These are phyloP conservation scores for Amanita pseudoporphyria DNA, from an alignment of 768 basidiomycete species.

Conservation along the genomic window DNA sequence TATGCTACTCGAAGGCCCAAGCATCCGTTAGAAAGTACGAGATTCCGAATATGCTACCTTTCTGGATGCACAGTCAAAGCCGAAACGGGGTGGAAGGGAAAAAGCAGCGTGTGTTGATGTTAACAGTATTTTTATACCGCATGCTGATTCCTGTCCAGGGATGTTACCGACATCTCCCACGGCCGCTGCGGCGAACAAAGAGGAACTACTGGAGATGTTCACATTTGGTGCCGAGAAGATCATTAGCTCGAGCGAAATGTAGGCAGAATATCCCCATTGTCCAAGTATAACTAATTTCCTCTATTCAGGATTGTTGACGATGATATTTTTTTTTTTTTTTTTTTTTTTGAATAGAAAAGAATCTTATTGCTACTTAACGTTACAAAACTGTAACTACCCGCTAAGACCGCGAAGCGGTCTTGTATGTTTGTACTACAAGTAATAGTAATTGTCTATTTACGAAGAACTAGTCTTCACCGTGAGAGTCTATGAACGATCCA, in stretches of 20 bases:
- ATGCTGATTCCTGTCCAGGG: conserved; percentile 29
- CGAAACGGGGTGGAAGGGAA: conserved; percentile 78
- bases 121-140: not conserved
- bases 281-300: not conserved
- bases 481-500: too few species aligned
- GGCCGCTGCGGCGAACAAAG: conserved; percentile 86
- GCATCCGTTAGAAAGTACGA: conserved; percentile 53
- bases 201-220: conserved; percentile 97
- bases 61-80: conserved; percentile 79
- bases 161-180: conserved; percentile 18
- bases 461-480: too few species aligned
- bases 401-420: too few species aligned
- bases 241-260: conserved; percentile 74
- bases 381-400: too few species aligned
- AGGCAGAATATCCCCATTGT: conserved; percentile 16
- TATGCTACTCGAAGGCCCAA: not conserved
- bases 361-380: too few species aligned
- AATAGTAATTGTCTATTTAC: too few species aligned
- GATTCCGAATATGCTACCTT: conserved; percentile 91
- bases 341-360: too few species aligned
- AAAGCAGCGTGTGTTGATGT: conserved; percentile 41
- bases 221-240: conserved; percentile 96
- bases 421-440: too few species aligned
- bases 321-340: too few species aligned
- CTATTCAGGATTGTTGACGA: conserved; percentile 61